These are phyloP conservation scores for Phytophthora fragariae DNA, from an alignment of 352 stramenopile genomes.

Conservation along the genomic window DNA sequence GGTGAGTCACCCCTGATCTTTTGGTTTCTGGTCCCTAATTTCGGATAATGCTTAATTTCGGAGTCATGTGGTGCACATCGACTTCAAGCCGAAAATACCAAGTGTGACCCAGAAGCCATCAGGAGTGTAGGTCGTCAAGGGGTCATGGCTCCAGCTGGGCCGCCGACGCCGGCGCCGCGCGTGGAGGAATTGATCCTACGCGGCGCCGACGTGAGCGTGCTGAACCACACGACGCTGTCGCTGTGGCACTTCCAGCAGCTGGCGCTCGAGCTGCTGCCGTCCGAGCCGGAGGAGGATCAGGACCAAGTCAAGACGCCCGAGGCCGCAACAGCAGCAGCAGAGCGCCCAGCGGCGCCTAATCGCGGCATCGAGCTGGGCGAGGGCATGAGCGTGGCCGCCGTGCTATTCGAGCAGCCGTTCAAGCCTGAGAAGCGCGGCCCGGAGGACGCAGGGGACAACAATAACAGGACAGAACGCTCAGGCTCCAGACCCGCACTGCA, in stretches of 20 bases:
- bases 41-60: background rate
- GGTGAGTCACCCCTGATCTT: conserved; percentile 2
- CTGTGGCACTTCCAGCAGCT: conserved; percentile 86
- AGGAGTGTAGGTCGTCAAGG: conserved; percentile 11
- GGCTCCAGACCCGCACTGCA: conserved; percentile 12
- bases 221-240: conserved; percentile 80
- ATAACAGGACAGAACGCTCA: conserved; percentile 20
- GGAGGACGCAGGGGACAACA: conserved; percentile 7
- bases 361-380: conserved; percentile 61
- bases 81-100: background rate
- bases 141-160: conserved; percentile 30
- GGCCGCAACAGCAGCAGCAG: background rate
- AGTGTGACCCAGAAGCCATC: conserved; percentile 1
- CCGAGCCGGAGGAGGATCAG: conserved; percentile 30
- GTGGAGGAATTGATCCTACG: conserved; percentile 67
- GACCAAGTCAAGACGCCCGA: conserved; percentile 19
- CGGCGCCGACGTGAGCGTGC: conserved; percentile 67
- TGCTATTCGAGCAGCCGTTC: conserved; percentile 38
- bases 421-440: conserved; percentile 10
- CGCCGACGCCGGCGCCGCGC: conserved; percentile 16
- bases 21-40: background rate
- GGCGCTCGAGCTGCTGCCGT: conserved; percentile 54
- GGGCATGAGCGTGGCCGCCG: conserved; percentile 73
- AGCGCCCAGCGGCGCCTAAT: background rate
- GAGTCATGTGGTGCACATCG: conserved; percentile 4